Evolutionary conservation across 768 basidiomycete genomes (phyloP).

Genomic region (Suillus weaverae): DNA sequence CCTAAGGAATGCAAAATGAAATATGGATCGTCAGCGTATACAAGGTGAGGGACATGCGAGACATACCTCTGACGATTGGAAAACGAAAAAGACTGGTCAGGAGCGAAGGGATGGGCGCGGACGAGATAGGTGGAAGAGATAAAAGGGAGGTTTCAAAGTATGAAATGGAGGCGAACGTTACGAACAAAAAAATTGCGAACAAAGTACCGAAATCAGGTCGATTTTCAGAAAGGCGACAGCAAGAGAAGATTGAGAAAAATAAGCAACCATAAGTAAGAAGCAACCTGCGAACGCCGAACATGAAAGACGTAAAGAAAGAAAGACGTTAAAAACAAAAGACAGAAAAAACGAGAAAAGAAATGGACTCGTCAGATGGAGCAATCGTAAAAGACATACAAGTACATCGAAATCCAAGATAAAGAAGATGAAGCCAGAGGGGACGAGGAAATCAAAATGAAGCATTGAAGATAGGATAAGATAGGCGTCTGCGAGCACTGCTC

Average conservation of each 20-base stretch:
- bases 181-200: not conserved
- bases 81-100: not conserved
- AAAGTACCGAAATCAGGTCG: not conserved
- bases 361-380: not conserved
- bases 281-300: not conserved
- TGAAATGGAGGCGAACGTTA: not conserved
- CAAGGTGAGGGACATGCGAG: not conserved
- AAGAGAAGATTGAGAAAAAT: conserved; percentile 2
- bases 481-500: not conserved
- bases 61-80: conserved; percentile 15
- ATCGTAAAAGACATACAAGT: conserved; percentile 2
- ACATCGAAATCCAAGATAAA: conserved; percentile 6
- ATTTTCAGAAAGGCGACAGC: not conserved
- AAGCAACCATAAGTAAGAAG: conserved; percentile 5
- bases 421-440: not conserved
- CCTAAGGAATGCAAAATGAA: not conserved
- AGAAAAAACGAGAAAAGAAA: not conserved
- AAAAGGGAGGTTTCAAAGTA: not conserved
- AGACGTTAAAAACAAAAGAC: not conserved
- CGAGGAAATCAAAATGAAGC: not conserved
- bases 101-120: not conserved
- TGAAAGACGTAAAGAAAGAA: not conserved
- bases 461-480: not conserved
- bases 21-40: not conserved
- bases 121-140: not conserved